phyloP scores from a whole-genome alignment of 441 rosid genomes.

The Bruguiera hainesii region DNA sequence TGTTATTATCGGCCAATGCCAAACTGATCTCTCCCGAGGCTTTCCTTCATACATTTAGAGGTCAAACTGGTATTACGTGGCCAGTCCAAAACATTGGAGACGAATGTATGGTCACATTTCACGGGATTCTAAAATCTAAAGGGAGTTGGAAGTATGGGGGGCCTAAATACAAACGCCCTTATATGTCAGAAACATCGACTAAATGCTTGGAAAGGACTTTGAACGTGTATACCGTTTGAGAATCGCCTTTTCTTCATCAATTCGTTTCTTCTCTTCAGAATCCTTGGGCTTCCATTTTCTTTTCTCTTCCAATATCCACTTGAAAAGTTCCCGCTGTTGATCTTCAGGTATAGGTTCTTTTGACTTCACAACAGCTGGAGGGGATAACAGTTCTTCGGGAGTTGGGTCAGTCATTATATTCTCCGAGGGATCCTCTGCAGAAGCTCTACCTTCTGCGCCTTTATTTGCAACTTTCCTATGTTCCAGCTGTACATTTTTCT shows the following conservation, averaged over 20 bases:
- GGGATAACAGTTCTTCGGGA: slow-evolving; percentile 24
- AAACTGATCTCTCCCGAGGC: no score
- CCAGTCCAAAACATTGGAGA: no score
- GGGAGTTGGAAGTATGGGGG: no score
- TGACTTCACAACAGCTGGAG: slow-evolving; percentile 26
- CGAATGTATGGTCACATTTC: no score
- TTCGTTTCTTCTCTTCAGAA: slow-evolving; percentile 45
- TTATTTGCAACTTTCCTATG: slow-evolving; percentile 27
- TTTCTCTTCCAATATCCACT: slow-evolving; percentile 84
- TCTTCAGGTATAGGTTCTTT: slow-evolving; percentile 62
- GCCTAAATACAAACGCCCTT: no score
- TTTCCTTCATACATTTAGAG: no score
- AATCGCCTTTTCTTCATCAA: slow-evolving; percentile 64
- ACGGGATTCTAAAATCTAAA: no score
- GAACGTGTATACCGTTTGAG: slow-evolving; percentile 58
- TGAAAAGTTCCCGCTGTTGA: slow-evolving; percentile 68
- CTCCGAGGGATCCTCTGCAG: slow-evolving; percentile 23
- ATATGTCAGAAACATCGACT: slow-evolving; percentile 25
- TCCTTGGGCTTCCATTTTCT: slow-evolving; percentile 52
- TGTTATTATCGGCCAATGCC: no score
- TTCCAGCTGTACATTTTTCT: slow-evolving; percentile 32
- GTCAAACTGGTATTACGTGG: no score
- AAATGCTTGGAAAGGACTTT: slow-evolving; percentile 46
- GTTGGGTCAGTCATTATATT: slow-evolving; percentile 13
- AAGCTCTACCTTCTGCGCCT: slow-evolving; percentile 21